Conservation (phyloP, 768 basidiomycete genomes). For the Rhodotorula sphaerocarpa region DNA sequence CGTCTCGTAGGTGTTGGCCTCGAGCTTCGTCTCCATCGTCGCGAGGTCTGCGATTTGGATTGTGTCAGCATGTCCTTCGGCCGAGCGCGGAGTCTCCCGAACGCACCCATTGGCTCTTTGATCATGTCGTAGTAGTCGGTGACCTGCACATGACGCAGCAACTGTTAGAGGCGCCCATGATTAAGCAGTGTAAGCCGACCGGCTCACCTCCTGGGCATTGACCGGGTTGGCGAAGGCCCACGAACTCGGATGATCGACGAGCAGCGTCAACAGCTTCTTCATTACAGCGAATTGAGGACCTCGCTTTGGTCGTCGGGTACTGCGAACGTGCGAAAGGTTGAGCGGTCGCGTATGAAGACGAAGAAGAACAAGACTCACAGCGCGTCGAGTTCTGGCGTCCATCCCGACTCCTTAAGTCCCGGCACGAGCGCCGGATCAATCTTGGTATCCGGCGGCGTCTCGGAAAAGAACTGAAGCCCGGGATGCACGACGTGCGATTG, state of each 20-base stretch:
- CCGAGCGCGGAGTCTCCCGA: too few species aligned
- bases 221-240: constrained; percentile 90
- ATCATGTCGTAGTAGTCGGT: constrained; percentile 81
- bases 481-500: constrained; percentile 75
- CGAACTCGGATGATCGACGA: constrained; percentile 65
- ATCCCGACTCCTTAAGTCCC: constrained; percentile 74
- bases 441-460: constrained; percentile 32
- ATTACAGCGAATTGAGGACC: constrained; percentile 57
- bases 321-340: constrained; percentile 7
- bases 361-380: constrained; percentile 47
- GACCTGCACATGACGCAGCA: constrained; percentile 45
- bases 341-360: too few species aligned
- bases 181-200: background rate
- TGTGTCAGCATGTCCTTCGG: accelerated
- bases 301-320: constrained; percentile 47
- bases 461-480: constrained; percentile 53
- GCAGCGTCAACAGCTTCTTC: constrained; percentile 66
- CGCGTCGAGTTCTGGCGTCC: constrained; percentile 74
- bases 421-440: constrained; percentile 72
- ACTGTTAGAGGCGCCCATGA: background rate
- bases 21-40: constrained; percentile 84
- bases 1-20: constrained; percentile 64
- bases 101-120: constrained; percentile 66
- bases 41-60: constrained; percentile 53
- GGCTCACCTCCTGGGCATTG: constrained; percentile 53